Conservation (phyloP, 352 stramenopile genomes). For the Phytophthora syringae region DNA sequence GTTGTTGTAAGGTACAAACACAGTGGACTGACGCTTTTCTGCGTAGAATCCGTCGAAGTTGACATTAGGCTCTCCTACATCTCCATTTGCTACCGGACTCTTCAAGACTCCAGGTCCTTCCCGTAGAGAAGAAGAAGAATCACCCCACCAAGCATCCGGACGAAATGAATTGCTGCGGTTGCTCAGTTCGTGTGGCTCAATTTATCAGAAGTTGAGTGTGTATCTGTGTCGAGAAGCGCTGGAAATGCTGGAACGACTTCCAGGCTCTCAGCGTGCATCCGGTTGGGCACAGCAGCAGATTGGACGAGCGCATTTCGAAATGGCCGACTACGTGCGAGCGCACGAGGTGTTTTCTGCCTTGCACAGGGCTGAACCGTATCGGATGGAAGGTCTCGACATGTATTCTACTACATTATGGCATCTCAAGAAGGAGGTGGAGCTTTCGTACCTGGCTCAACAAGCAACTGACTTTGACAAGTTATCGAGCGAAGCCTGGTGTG, state of each 20-base stretch:
- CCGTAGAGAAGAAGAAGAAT: slow-evolving; percentile 10
- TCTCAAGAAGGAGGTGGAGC: slow-evolving; percentile 97
- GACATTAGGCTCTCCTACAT: slow-evolving; percentile 22
- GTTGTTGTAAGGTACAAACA: background rate
- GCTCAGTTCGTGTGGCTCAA: slow-evolving; percentile 73
- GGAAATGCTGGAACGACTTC: slow-evolving; percentile 87
- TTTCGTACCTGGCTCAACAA: slow-evolving; percentile 96
- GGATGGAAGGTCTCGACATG: slow-evolving; percentile 94
- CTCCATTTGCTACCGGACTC: slow-evolving; percentile 18
- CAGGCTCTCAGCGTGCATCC: slow-evolving; percentile 86
- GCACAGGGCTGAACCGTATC: slow-evolving; percentile 90
- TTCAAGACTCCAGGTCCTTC: slow-evolving; percentile 25
- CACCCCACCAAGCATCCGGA: slow-evolving; percentile 15
- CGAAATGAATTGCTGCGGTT: slow-evolving; percentile 57
- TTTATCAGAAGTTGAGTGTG: slow-evolving; percentile 72
- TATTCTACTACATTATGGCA: slow-evolving; percentile 98
- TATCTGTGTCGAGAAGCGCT: slow-evolving; percentile 91
- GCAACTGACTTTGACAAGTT: slow-evolving; percentile 94
- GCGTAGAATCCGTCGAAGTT: slow-evolving; percentile 33
- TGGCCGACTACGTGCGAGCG: slow-evolving; percentile 94
- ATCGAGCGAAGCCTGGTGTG: slow-evolving; percentile 95
- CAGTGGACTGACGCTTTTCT: slow-evolving; percentile 11
- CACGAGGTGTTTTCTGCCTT: slow-evolving; percentile 91
- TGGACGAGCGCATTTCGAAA: slow-evolving; percentile 95
- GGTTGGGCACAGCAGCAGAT: slow-evolving; percentile 95